These are phyloP conservation scores for Chaetomium sp. DNA, from an alignment of 2,329 filamentous ascomycete species.

Conservation along the genomic window DNA sequence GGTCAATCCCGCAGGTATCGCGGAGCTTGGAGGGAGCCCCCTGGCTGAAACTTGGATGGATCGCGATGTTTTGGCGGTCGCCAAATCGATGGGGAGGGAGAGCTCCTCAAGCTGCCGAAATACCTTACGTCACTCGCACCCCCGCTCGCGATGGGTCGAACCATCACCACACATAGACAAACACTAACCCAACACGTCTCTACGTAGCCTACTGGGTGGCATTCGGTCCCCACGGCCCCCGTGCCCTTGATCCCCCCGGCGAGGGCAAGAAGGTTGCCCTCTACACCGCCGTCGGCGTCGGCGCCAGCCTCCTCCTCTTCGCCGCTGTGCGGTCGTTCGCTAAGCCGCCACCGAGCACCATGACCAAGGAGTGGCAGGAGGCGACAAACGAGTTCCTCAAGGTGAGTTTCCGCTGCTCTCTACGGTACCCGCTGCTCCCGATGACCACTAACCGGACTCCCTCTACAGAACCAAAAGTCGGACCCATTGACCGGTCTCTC, in stretches of 20 bases:
- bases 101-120: constrained; percentile 23
- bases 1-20: constrained; percentile 2
- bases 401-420: constrained; percentile 55
- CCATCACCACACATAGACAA: constrained; percentile 8
- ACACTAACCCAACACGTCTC: constrained; percentile 42
- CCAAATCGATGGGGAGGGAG: constrained; percentile 25
- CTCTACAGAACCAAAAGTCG: constrained; percentile 71
- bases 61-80: constrained; percentile 5
- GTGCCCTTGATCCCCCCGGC: constrained; percentile 77
- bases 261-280: constrained; percentile 78
- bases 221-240: constrained; percentile 94
- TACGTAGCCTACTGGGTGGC: constrained; percentile 94
- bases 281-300: constrained; percentile 70
- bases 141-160: constrained; percentile 5
- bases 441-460: constrained; percentile 24
- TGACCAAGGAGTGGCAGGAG: constrained; percentile 98
- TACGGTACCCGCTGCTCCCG: background rate
- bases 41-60: background rate
- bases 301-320: constrained; percentile 71
- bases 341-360: constrained; percentile 74
- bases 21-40: constrained; percentile 22
- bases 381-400: constrained; percentile 90
- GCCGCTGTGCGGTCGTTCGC: constrained; percentile 70
- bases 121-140: constrained; percentile 19
- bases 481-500: constrained; percentile 86